Conservation (phyloP, 805 yeast genomes). For the Nakazawaea molendinolei region DNA sequence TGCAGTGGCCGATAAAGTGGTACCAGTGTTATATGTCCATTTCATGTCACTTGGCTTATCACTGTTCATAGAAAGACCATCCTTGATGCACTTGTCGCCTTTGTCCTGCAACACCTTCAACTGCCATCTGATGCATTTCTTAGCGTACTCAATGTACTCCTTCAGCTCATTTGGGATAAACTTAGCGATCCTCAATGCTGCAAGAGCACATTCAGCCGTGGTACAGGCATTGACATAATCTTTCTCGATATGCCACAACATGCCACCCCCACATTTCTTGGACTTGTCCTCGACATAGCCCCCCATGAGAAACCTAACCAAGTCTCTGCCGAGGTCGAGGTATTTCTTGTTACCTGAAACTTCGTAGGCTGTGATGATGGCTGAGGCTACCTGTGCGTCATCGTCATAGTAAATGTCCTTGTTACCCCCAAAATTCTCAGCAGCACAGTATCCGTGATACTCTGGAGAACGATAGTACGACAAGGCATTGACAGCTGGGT, state of each 20-base stretch:
- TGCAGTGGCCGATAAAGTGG: conserved; percentile 50
- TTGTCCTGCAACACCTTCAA: conserved; percentile 44
- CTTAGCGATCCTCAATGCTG: conserved; percentile 49
- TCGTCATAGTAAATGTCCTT: conserved; percentile 67
- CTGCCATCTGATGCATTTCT: conserved; percentile 52
- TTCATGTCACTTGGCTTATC: conserved; percentile 41
- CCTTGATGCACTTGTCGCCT: conserved; percentile 48
- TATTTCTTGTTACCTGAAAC: conserved; percentile 50
- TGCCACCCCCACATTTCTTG: conserved; percentile 47
- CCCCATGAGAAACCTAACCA: conserved; percentile 55
- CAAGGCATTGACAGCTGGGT: conserved; percentile 43
- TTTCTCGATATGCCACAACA: conserved; percentile 60
- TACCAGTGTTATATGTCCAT: conserved; percentile 65
- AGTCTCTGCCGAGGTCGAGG: conserved; percentile 49
- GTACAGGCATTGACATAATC: conserved; percentile 59
- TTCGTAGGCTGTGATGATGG: conserved; percentile 59
- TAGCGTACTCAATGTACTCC: conserved; percentile 51
- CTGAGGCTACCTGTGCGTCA: conserved; percentile 68
- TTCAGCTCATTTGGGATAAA: conserved; percentile 42
- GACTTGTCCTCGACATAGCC: conserved; percentile 48
- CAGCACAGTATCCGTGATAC: conserved; percentile 57
- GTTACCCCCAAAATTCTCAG: conserved; percentile 52
- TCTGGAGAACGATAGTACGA: conserved; percentile 44
- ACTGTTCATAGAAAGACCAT: conserved; percentile 48
- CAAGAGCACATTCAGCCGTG: conserved; percentile 61